A percentile compares a stretch with the other conserved stretches of the same genome.
phyloP scores from a whole-genome alignment of 148 eudicot species.

The Rheum nobile region DNA sequence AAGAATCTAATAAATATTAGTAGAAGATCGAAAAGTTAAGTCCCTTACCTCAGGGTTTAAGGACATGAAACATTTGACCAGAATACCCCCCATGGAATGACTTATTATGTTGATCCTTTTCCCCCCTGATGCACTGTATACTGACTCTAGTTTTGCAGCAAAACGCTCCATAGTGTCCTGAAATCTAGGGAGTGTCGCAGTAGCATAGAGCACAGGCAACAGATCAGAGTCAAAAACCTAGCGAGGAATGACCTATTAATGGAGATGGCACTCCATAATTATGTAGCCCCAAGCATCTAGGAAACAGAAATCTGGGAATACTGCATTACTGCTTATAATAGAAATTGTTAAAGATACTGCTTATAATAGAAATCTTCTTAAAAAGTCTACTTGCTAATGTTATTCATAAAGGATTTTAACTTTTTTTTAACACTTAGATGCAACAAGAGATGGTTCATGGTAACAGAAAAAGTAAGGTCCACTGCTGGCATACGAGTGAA shows the following conservation, averaged over 20 bases:
- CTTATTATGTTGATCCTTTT: constrained; percentile 72
- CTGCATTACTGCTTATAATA: not conserved
- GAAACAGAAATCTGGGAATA: not conserved
- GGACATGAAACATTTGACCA: constrained; percentile 90
- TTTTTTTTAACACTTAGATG: not conserved
- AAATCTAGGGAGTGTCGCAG: constrained; percentile 19
- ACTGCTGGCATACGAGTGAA: not conserved
- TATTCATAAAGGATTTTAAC: not conserved
- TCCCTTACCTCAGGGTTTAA: constrained; percentile 59
- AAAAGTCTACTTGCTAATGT: not conserved
- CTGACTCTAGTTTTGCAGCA: constrained; percentile 70
- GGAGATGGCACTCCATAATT: not conserved
- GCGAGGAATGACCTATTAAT: not conserved
- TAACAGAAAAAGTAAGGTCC: not conserved
- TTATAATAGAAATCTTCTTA: not conserved
- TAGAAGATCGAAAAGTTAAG: not conserved
- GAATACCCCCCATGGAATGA: constrained; percentile 97
- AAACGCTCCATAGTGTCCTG: constrained; percentile 60
- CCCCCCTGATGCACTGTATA: constrained; percentile 82
- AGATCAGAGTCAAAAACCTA: not conserved
- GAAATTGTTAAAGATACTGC: not conserved
- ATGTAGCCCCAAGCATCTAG: not conserved
- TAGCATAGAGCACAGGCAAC: not conserved
- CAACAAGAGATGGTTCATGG: not conserved
- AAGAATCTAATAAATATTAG: not conserved